Percentiles rank a stretch among this genome's conserved stretches.
Evolutionary conservation across 148 eudicot species (phyloP).

Genomic region (Chenopodium quinoa): DNA sequence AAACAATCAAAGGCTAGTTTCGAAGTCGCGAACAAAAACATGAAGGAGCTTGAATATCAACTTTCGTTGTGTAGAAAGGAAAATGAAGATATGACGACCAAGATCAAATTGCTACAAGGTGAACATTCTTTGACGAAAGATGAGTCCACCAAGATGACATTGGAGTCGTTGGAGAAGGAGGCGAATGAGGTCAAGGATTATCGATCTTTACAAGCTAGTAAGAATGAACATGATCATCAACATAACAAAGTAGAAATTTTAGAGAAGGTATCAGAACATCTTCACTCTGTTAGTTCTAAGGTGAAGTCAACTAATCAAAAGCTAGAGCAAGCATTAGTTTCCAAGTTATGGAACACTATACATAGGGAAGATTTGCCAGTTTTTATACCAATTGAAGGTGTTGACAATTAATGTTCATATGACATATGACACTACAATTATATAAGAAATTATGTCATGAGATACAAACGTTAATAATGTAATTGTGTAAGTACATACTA

Average conservation of each 20-base stretch:
- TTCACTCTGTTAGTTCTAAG: conserved; percentile 8
- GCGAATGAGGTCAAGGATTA: conserved; percentile 5
- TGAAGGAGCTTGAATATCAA: conserved; percentile 8
- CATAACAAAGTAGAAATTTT: background rate
- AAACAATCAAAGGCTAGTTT: conserved; percentile 2
- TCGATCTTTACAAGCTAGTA: background rate
- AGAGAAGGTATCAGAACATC: background rate
- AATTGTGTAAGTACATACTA: no score
- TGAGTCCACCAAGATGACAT: background rate
- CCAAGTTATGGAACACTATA: conserved; percentile 17
- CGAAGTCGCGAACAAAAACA: conserved; percentile 15
- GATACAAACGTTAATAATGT: no score
- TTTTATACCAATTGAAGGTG: conserved; percentile 11
- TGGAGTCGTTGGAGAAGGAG: conserved; percentile 8
- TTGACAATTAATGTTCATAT: background rate
- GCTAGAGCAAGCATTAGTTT: conserved; percentile 19
- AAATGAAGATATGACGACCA: background rate
- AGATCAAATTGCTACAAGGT: conserved; percentile 9
- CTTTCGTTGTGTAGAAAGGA: conserved; percentile 5
- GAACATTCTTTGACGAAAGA: background rate
- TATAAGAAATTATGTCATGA: no score
- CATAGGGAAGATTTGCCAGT: background rate
- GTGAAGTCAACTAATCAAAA: conserved; percentile 22
- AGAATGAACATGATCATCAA: background rate
- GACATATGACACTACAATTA: background rate